Evolutionary conservation across 768 basidiomycete species (phyloP), one percentile per base, ranked within the genome.

Genomic region (Lactifluus piperatus): DNA sequence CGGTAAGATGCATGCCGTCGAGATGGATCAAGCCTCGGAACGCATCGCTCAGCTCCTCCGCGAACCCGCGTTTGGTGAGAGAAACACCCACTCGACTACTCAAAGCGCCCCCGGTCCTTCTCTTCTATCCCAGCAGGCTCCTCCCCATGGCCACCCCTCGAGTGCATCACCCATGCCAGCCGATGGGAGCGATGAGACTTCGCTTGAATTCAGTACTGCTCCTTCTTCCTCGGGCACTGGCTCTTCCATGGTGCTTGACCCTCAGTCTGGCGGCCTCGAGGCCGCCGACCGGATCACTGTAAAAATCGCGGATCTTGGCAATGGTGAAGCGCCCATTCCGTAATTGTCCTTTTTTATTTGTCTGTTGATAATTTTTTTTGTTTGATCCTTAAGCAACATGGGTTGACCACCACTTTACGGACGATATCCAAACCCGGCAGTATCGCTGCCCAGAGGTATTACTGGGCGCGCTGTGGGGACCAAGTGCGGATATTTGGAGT

Each of bases 381-480:
- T n/a, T 32, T 44, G 45, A 37, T 29, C 7, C 37, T 27, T 14
- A 65, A 86, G 89, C 89, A 10, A 91, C 89, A 1, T 91, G 89
- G 89, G 82, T 82, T 30, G 90, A 95, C 67, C 91, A 97, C 65
- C 97, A 98, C 69, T 99, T 98, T 64, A 98, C 97, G 44, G 95
- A 99, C 72, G 97, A 97, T 67, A 98, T 97, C 66, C 89, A 98
- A 75, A 99, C 97, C 27, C 76, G 95, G 68, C 97, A 98, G 68
- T 98, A 98, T 71, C 84, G 97, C 27, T 93, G 91, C 76, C 95
- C 97, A 1, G 95, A 99, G 71, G 95, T 98, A 58, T 94, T 99
- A 48, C 77, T 98, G 1, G 95, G 95, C 45, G 91, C 92, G 2
- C 90, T 91, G 65, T 99, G 95, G 95, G 91, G 92, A 5, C 78